Conservation (phyloP, 169 alveolate genomes). For the Plasmodium yoelii region DNA sequence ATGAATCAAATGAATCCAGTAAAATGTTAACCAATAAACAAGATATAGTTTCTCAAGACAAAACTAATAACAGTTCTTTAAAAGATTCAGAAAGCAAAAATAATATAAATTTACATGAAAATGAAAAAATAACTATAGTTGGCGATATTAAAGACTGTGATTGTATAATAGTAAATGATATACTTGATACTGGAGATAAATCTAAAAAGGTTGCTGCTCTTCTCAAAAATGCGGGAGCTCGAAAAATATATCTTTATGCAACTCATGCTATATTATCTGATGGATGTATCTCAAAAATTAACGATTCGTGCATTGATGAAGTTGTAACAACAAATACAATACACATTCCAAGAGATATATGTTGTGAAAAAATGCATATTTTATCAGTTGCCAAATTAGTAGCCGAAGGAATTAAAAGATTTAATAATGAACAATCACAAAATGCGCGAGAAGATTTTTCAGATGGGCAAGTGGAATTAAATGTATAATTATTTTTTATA, state of each 20-base stretch:
- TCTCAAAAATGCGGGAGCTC: conserved; percentile 89
- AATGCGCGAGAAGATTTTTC: conserved; percentile 85
- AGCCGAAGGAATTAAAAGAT: conserved; percentile 88
- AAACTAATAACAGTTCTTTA: conserved; percentile 23
- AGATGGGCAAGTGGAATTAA: conserved; percentile 87
- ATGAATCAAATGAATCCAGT: conserved; percentile 27
- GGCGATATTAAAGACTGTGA: conserved; percentile 91
- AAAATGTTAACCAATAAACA: conserved; percentile 6
- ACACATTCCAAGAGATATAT: conserved; percentile 79
- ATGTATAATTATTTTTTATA: conserved; percentile 87
- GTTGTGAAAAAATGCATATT: conserved; percentile 80
- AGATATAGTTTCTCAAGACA: conserved; percentile 29
- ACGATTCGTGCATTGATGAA: conserved; percentile 82
- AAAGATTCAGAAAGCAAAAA: conserved; percentile 35
- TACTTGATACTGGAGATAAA: conserved; percentile 93
- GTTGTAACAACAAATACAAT: conserved; percentile 85
- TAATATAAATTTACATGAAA: conserved; percentile 81
- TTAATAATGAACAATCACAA: conserved; percentile 77
- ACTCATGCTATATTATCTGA: conserved; percentile 90
- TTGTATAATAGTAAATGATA: conserved; percentile 93
- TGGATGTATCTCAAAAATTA: conserved; percentile 84
- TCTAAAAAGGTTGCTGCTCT: conserved; percentile 90
- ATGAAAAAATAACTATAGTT: conserved; percentile 87
- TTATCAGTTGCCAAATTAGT: conserved; percentile 83
- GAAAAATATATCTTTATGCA: conserved; percentile 91